Evolutionary conservation across 768 basidiomycete species (phyloP), one percentile per base, ranked within the genome.

Genomic region (Suillus variegatus): DNA sequence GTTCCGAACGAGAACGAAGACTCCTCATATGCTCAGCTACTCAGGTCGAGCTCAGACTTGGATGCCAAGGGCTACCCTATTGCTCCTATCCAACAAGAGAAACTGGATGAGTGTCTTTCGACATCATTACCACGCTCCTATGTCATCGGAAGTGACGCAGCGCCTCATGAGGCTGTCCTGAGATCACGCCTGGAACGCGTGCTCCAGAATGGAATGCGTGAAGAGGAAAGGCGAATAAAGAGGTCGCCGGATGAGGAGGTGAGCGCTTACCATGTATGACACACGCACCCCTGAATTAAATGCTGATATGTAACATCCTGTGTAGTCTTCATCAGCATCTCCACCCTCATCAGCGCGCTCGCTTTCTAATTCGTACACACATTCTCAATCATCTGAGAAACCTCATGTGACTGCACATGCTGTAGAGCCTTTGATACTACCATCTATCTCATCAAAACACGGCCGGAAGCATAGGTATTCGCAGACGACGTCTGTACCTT

Each of bases 111-210:
- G 8, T 4, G 68, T 69, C 47, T 66, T 68, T 67, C 68, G 51
- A 60, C 67, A 56, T 40, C 61, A 41, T 63, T 64, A 13, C 70
- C 62, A 6, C 71, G 68, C 66, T 66, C 71, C 64, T 70, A 72
- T 44, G 58, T 44, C 2, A 41, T 60, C 12, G 41, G 58, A 3
- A 28, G 41, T 43, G 76, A 76, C 28, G 65, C 81, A 61, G 69
- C 81, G 18, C 86, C 84, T 0, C 86, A 85, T 62, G 85, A 83
- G 69, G 84, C 83, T 52, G 87, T 84, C 28, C 78, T 88, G 32
- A 80, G 83, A 9, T 82, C 78, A 57, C 78, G 84, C 13, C 75
- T 88, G 20, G 87, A 88, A 75, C 74, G 82, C 2, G 85, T 86
- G 55, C 71, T 88, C n/a, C 73, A 75, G 64, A 71, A 68, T 16